Conservation (phyloP, 2,329 filamentous ascomycete species). For the Talaromyces sp. region DNA sequence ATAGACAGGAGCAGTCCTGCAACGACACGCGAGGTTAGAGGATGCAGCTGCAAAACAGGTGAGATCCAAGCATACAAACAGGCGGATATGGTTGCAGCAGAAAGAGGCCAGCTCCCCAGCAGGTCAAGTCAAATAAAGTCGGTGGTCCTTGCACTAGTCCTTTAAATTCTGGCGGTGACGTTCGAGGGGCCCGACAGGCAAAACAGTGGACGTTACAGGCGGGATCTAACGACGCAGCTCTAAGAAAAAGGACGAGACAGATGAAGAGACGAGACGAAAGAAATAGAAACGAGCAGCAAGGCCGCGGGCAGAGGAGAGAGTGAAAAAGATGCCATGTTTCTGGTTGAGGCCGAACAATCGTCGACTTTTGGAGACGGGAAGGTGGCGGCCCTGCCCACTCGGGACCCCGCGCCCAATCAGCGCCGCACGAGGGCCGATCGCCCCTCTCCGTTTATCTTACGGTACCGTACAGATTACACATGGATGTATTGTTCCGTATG, state of each 20-base stretch:
- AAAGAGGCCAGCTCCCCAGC: background rate
- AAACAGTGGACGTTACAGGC: background rate
- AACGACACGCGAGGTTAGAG: background rate
- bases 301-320: background rate
- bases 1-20: background rate
- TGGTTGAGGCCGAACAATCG: background rate
- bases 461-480: background rate
- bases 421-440: slow-evolving; percentile 4
- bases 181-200: background rate
- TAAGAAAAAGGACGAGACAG: background rate
- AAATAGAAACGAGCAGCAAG: background rate
- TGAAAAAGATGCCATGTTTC: background rate
- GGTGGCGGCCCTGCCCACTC: background rate
- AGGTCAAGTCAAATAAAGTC: background rate
- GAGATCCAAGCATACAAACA: background rate
- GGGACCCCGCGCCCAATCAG: slow-evolving; percentile 3
- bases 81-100: background rate
- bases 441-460: background rate
- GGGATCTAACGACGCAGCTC: background rate
- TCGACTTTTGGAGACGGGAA: background rate
- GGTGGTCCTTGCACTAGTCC: background rate
- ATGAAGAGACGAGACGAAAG: background rate
- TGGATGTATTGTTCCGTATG: background rate
- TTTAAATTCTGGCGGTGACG: slow-evolving; percentile 1
- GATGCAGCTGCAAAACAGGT: background rate